phyloP scores from a whole-genome alignment of 129 eudicot species.

The Deinandra increscens region DNA sequence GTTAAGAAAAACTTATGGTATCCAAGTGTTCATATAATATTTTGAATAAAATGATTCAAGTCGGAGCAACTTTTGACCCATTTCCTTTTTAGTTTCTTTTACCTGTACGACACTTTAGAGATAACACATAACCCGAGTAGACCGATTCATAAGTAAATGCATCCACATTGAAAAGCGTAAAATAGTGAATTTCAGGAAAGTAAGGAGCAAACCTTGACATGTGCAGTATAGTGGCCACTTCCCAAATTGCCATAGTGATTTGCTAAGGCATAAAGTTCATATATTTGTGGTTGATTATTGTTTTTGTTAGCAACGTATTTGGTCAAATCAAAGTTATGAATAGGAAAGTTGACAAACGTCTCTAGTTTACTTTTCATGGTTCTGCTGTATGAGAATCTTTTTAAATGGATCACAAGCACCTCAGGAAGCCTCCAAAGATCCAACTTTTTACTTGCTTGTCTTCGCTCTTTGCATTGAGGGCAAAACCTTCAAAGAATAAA shows the following conservation, averaged over 20 bases:
- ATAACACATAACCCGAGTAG: not conserved
- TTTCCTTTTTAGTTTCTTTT: too few species aligned
- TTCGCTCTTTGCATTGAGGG: slow-evolving; percentile 83
- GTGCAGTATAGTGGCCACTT: slow-evolving; percentile 91
- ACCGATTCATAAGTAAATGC: not conserved
- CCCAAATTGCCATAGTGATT: slow-evolving; percentile 96
- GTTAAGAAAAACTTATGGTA: not conserved
- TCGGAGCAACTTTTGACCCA: not conserved
- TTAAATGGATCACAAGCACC: slow-evolving; percentile 86
- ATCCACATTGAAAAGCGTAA: not conserved
- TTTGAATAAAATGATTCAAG: not conserved
- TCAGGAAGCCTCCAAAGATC: slow-evolving; percentile 98
- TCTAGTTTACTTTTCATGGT: slow-evolving; percentile 84
- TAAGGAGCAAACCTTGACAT: slow-evolving; percentile 60
- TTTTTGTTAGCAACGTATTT: slow-evolving; percentile 80
- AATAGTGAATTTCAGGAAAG: not conserved
- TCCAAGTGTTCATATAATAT: not conserved
- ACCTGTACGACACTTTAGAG: not conserved
- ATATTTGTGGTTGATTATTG: slow-evolving; percentile 58
- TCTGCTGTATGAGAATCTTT: slow-evolving; percentile 85
- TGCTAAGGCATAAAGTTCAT: slow-evolving; percentile 86
- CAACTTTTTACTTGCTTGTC: slow-evolving; percentile 94
- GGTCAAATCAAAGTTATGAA: slow-evolving; percentile 77
- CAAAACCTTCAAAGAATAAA: slow-evolving; percentile 56
- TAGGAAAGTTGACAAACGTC: slow-evolving; percentile 78